Evolutionary conservation across 768 basidiomycete genomes (phyloP), one percentile per base, ranked within the genome.

Genomic region (Gloeopeniophorella convolvens): DNA sequence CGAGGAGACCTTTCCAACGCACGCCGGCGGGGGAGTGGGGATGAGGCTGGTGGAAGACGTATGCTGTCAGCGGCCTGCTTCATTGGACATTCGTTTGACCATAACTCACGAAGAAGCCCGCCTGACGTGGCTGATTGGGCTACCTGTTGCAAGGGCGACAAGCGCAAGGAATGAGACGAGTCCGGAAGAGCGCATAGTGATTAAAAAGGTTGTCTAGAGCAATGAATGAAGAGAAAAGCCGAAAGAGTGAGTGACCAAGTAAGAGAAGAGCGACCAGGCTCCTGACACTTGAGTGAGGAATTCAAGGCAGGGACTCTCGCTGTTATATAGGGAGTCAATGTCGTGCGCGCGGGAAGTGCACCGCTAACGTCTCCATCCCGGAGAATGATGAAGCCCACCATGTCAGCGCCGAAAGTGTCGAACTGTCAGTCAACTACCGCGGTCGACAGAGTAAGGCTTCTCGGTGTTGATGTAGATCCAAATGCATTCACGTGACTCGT

Each of bases 201-300:
- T 7, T 8, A 34, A 24, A 21, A 31, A 7, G n/a, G 10, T 26
- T 24, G 24, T 26, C n/a, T 12, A 48, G 21, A 34, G 33, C 39
- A 48, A 36, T 13, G 42, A 51, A 26, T 30, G 37, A 45, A 51
- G 24, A 41, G 30, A 39, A 50, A 55, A 33, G 45, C 44, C 50
- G 45, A 57, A 27, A 35, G 31, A 42, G 13, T 13, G 31, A 35
- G 9, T 10, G 36, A 47, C 40, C 47, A 41, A 28, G 23, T 42
- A 51, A 48, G 49, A 49, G 49, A 53, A 51, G 44, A 46, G 54
- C 54, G 33, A 52, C 50, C 54, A 55, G 54, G 54, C 54, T 55
- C 54, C 44, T 34, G 44, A 55, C 26, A 32, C 21, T 30, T 51
- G 42, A 42, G 15, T 30, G 30, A 18, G 18, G 30, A 27, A n/a